Base-by-base conservation (phyloP, 2,329 filamentous ascomycete genomes). In the Colletotrichum godetiae region DNA sequence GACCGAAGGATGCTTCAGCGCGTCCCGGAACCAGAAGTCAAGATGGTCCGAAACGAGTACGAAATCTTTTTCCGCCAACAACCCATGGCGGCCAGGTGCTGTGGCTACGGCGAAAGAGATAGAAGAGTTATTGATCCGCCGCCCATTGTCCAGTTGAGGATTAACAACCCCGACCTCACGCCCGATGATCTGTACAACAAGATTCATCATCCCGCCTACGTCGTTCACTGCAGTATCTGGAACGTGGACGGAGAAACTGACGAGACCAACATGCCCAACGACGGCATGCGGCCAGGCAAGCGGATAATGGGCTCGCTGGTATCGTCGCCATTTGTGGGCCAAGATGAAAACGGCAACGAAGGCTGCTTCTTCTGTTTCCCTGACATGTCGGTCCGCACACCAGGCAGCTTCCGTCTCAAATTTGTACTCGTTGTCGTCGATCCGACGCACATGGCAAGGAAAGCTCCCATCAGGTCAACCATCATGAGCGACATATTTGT, bases 321-420 rank as follows among this genome's bases (percentile, higher is more conserved):
- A 4, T 91, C 92, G 7, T 94, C 92, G 1, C 92, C 94, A 0
- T 95, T 95, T 76, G 90, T 94, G 6, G 94, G 93, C 8, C 87
- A 90, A 67, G 94, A 97, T 79, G 93, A 96, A 78, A 86, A 91
- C 66, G 90, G 91, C 66, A 82, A 89, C 27, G 92, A 95, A 75
- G 94, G 94, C 1, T 95, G 92, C 78, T 97, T 96, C 85, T 97
- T 96, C 82, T 94, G 93, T 80, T 97, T 97, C 79, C 92, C 93
- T 0, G 94, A 97, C 79, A 86, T 97, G 24, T 95, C 93, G 4
- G 95, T 93, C 79, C 90, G 94, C 42, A 95, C 92, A 0, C 91
- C 94, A 1, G 94, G 94, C 24, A 86, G 86, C n/a, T 97, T 94
- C 81, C 88, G 93, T 22, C 87, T 97, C 67, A 91, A 90, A 59